Evolutionary conservation across 495 filamentous ascomycete genomes (phyloP).

Genomic region (Podospora comata): DNA sequence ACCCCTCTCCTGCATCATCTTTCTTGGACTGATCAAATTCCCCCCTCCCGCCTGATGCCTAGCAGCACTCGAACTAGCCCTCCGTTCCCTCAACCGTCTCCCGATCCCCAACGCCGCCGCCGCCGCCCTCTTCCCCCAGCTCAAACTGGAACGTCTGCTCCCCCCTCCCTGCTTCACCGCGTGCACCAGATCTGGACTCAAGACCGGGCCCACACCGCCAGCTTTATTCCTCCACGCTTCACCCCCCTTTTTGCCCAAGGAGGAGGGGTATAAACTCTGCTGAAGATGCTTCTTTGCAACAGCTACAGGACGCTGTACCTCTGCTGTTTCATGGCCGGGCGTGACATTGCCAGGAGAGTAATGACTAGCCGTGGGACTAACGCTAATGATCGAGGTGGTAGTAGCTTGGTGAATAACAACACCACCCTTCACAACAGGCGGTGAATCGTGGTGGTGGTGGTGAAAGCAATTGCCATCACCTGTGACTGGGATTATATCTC

Average conservation of each 20-base stretch:
- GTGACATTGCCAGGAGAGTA: neutral
- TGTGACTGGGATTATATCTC: neutral
- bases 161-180: neutral
- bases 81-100: constrained; percentile 24
- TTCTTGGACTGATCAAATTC: constrained; percentile 1
- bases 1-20: neutral
- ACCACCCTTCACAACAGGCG: neutral
- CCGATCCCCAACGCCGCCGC: constrained; percentile 26
- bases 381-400: neutral
- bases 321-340: neutral
- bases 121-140: constrained; percentile 25
- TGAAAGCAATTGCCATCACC: neutral
- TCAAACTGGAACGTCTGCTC: constrained; percentile 5
- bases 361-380: neutral
- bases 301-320: neutral
- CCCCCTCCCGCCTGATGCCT: neutral
- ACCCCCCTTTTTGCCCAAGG: neutral
- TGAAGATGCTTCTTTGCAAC: neutral
- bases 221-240: neutral
- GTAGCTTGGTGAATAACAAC: neutral
- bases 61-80: constrained; percentile 8
- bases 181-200: neutral
- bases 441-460: neutral
- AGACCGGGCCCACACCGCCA: neutral
- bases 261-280: neutral